Evolutionary conservation across 2,329 filamentous ascomycete genomes (phyloP).

Genomic region (Fusarium piperis): DNA sequence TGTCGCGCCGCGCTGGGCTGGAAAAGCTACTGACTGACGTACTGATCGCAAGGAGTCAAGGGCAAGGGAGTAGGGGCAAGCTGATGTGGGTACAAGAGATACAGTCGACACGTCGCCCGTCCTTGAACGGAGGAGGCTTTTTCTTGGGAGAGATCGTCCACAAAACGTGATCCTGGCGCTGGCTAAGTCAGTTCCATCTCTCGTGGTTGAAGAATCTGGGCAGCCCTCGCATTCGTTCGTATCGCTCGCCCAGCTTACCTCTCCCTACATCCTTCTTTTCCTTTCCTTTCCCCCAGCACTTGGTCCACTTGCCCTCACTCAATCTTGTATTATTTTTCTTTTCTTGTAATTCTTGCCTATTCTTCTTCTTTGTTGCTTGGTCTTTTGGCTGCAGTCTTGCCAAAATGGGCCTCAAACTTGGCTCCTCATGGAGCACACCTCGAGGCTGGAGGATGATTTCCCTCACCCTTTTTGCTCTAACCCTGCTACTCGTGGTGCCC

Average conservation of each 20-base stretch:
- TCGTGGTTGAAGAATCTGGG: constrained; percentile 18
- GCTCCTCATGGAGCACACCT: constrained; percentile 41
- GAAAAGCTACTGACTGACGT: not conserved
- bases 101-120: constrained; percentile 28
- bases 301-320: constrained; percentile 8
- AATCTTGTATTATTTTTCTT: not conserved
- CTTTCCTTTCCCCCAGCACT: not conserved
- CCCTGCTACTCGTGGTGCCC: constrained; percentile 43
- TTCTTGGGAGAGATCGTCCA: constrained; percentile 13
- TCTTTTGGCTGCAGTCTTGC: constrained; percentile 6
- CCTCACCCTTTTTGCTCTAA: constrained; percentile 41
- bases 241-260: constrained; percentile 10
- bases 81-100: constrained; percentile 26
- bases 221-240: constrained; percentile 24
- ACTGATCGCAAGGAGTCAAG: constrained; percentile 14
- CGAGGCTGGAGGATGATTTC: constrained; percentile 43
- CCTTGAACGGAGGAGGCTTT: constrained; percentile 15
- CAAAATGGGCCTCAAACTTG: constrained; percentile 37
- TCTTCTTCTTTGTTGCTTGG: constrained; percentile 9
- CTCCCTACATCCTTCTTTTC: not conserved
- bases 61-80: constrained; percentile 19
- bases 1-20: constrained; percentile 1
- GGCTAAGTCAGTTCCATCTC: not conserved
- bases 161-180: constrained; percentile 21
- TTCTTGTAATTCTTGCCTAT: constrained; percentile 1